Percentiles rank a stretch among this genome's conserved stretches.
Conservation (phyloP, 148 eudicot species). For the Cornus suecica region DNA sequence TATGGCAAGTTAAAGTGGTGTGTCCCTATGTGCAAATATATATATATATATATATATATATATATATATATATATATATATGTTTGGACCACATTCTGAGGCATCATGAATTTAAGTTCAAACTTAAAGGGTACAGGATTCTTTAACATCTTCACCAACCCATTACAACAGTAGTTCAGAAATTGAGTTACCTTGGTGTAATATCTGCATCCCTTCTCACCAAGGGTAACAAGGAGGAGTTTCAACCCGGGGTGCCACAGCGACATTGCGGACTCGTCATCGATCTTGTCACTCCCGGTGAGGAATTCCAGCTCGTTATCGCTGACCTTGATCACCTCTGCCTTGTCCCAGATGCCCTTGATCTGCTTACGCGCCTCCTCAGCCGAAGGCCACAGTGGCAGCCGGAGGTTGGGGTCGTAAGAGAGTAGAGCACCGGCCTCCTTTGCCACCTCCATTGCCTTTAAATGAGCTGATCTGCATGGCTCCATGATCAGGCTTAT, state of each 20-base stretch:
- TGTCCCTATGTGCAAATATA: too few species aligned
- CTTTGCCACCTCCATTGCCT: constrained; percentile 90
- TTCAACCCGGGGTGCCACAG: constrained; percentile 76
- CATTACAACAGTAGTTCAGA: too few species aligned
- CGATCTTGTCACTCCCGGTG: constrained; percentile 59
- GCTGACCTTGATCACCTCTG: constrained; percentile 85
- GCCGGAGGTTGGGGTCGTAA: constrained; percentile 79
- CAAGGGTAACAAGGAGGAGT: constrained; percentile 87
- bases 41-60: too few species aligned
- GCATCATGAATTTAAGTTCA: too few species aligned
- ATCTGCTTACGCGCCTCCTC: constrained; percentile 68
- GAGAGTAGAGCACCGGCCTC: constrained; percentile 76
- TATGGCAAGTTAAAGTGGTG: too few species aligned
- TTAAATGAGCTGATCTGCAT: constrained; percentile 84
- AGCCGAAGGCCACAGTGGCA: constrained; percentile 81
- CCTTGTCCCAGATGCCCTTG: constrained; percentile 86
- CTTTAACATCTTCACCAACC: too few species aligned
- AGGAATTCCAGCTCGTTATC: constrained; percentile 76
- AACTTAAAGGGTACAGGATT: too few species aligned
- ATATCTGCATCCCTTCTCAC: constrained; percentile 81
- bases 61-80: too few species aligned
- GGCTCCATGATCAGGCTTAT: constrained; percentile 94
- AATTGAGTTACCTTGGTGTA: constrained; percentile 64
- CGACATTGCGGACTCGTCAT: constrained; percentile 57
- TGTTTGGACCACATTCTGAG: too few species aligned